Percentiles rank a stretch among this genome's conserved stretches.
phyloP scores from a whole-genome alignment of 2,329 filamentous ascomycete species.

The Hymenoscyphus albidus region DNA sequence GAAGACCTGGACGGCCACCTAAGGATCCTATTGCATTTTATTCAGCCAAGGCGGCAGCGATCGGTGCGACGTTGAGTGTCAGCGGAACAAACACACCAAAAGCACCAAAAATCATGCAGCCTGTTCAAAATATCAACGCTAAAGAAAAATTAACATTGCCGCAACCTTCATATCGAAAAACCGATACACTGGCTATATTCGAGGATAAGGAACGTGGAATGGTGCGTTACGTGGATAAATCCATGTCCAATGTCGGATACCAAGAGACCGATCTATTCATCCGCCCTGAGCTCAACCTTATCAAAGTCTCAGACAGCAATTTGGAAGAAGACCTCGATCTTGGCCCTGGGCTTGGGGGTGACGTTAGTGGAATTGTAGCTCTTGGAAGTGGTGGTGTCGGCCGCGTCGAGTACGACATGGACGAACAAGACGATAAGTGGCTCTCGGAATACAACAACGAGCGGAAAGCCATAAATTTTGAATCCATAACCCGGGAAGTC shows the following conservation, averaged over 20 bases:
- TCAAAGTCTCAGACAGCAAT: conserved; percentile 58
- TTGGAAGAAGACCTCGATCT: conserved; percentile 57
- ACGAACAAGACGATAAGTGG: conserved; percentile 98
- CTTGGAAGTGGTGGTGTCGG: conserved; percentile 56
- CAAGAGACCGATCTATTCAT: conserved; percentile 90
- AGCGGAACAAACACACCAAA: conserved; percentile 39
- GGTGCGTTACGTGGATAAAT: conserved; percentile 88
- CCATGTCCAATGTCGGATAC: conserved; percentile 93
- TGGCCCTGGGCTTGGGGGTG: conserved; percentile 44
- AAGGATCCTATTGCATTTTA: conserved; percentile 58
- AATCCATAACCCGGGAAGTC: conserved; percentile 84
- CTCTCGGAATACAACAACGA: conserved; percentile 77
- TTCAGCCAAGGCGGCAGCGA: conserved; percentile 43
- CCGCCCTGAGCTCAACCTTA: conserved; percentile 68
- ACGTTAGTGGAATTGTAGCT: conserved; percentile 53
- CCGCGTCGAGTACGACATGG: conserved; percentile 98
- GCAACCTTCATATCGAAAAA: conserved; percentile 68
- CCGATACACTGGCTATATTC: conserved; percentile 74
- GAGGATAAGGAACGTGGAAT: conserved; percentile 84
- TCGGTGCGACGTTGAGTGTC: conserved; percentile 20
- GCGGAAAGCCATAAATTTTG: conserved; percentile 69
- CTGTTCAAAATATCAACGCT: conserved; percentile 63
- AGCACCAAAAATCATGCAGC: conserved; percentile 63
- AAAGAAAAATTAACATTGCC: conserved; percentile 78
- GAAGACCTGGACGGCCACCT: conserved; percentile 62